Base-by-base conservation (phyloP, 306 rosid species). In the Sophora flavescens region DNA sequence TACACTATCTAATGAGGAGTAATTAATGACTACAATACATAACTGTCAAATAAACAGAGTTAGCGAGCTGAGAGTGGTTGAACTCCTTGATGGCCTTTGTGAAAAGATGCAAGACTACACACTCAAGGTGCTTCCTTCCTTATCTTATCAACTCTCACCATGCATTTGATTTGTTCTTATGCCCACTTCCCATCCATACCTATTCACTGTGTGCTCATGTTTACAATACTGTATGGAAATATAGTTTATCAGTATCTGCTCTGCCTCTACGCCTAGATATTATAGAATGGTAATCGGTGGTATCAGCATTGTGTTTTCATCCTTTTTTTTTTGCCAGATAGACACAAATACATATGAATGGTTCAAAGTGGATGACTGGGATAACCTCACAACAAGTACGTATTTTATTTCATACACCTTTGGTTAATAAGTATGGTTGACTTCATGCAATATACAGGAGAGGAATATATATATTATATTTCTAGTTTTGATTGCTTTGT, bases 41-140 rank as follows among this genome's bases (percentile, higher is more conserved):
- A 69, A 76, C 62, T 62, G 60, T 72, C 68, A 35, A 44, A 53
- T 57, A 66, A 71, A 59, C 86, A 90, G 97, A 77, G 89, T 90
- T 51, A 94, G 99, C 60, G 99, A 95, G 82, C 84, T 95, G 41
- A 89, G 97, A 83, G 89, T 87, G 0, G 97, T 95, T 64, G 99
- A 95, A 75, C 99, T 95, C 69, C 97, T 95, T 4, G 97, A 95
- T 64, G 97, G 86, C 51, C 97, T 95, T 73, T 92, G 99, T 6
- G 96, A 92, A 32, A 95, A 92, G 91, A 95, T 95, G 99, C 92
- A 85, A 84, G 99, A 91, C 57, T 95, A 95, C 84, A 88, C 97
- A 14, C 85, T 90, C 75, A 81, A 86, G 99, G 95, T 92, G 61
- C 50, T 52, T 80, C 41, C 45, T 65, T 74, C 64, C 8, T 38